phyloP scores from a whole-genome alignment of 2,329 filamentous ascomycete species.

The Scleromitrula shiraiana region DNA sequence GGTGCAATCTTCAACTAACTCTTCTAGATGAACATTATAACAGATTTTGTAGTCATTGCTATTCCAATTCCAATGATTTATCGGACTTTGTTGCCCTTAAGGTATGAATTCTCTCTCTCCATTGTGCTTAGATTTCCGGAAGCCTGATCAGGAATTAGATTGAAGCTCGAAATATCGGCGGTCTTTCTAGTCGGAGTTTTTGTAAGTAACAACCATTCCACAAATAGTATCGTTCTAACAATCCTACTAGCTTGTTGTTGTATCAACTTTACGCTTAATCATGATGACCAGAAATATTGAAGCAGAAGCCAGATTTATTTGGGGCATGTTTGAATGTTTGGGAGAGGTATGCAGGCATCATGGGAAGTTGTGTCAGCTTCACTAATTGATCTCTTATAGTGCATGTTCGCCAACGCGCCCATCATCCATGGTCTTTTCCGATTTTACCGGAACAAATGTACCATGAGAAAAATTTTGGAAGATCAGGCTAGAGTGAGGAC shows the following conservation, averaged over 20 bases:
- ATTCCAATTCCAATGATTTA: slow-evolving; percentile 19
- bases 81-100: slow-evolving; percentile 7
- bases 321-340: slow-evolving; percentile 20
- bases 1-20: neutral
- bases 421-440: slow-evolving; percentile 20
- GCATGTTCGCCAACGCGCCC: slow-evolving; percentile 20
- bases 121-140: neutral
- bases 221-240: neutral
- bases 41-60: slow-evolving; percentile 14
- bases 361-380: neutral
- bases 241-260: slow-evolving; percentile 11
- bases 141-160: slow-evolving; percentile 1
- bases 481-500: neutral
- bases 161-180: slow-evolving; percentile 12
- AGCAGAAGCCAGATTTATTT: neutral
- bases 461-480: neutral
- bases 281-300: neutral
- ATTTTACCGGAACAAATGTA: slow-evolving; percentile 4
- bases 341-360: slow-evolving; percentile 11
- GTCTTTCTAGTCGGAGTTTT: slow-evolving; percentile 15
- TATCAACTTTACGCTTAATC: slow-evolving; percentile 6
- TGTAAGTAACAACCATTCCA: slow-evolving; percentile 6
- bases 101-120: neutral
- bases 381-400: slow-evolving; percentile 8
- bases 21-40: slow-evolving; percentile 15